Evolutionary conservation across 768 basidiomycete genomes (phyloP), one percentile per base, ranked within the genome.

Genomic region (Podaxis sp.): DNA sequence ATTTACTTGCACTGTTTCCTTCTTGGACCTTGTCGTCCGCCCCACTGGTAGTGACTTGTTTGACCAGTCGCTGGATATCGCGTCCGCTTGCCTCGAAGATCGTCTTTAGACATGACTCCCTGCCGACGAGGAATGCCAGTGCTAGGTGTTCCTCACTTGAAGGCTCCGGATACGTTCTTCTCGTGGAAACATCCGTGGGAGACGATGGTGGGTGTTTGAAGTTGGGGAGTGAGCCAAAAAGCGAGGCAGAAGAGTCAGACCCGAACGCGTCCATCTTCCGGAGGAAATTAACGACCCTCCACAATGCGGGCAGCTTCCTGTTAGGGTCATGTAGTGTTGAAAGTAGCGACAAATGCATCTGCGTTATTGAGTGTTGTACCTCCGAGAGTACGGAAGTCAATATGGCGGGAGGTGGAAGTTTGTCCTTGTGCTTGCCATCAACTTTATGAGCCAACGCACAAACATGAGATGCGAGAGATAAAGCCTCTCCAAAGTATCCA

Each of bases 401-500:
- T 66, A 88, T 78, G 56, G 76, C 77, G 25, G 82, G 82, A 61
- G 72, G 72, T 40, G 71, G 66, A 5, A 67, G 54, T 59, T 69
- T 68, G 50, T 70, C 75, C 66, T 76, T 72, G n/a, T 50, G 42
- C 42, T 44, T 51, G 21, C 38, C 53, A 13, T 61, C 35, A 10
- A 37, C 21, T 38, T 25, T 51, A 18, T 54, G 28, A 67, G 75
- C 78, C 61, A 89, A 74, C 14, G 80, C 70, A 44, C 77, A 74
- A 0, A 89, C 87, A 71, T 96, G 94, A 25, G 82, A 77, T 4
- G 90, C 82, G 40, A 98, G 82, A 27, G 93, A 89, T 59, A 98
- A 82, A 0, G 95, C 95, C 70, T 98, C 97, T 56, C 87, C 81
- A 75, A 95, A 98, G 73, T 91, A 90, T 5, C 93, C 93, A 67